Evolutionary conservation across 495 filamentous ascomycete species (phyloP).

Genomic region (Aeminium ludgeri): DNA sequence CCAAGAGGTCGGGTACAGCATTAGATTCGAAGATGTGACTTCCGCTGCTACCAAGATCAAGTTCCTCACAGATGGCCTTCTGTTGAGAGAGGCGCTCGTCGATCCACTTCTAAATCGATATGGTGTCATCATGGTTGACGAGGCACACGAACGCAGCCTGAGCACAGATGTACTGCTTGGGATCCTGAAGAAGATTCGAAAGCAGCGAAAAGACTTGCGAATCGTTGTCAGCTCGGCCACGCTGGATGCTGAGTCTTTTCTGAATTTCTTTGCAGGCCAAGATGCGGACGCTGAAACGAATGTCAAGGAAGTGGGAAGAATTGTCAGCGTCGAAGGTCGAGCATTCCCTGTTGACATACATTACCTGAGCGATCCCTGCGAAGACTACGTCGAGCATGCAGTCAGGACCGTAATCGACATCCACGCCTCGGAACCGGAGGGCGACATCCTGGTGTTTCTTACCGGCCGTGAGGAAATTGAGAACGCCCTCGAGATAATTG

Average conservation of each 20-base stretch:
- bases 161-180: constrained; percentile 89
- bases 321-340: constrained; percentile 79
- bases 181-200: constrained; percentile 84
- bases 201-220: constrained; percentile 62
- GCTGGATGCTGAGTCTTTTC: constrained; percentile 76
- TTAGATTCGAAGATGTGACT: constrained; percentile 92
- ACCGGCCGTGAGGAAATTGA: constrained; percentile 30
- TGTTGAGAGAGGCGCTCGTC: constrained; percentile 84
- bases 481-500: constrained; percentile 20
- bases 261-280: constrained; percentile 55
- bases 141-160: constrained; percentile 90
- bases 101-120: constrained; percentile 87
- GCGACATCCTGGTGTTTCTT: constrained; percentile 57
- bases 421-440: constrained; percentile 66
- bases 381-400: constrained; percentile 78
- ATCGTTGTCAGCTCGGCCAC: constrained; percentile 93
- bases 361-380: constrained; percentile 61
- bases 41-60: constrained; percentile 79
- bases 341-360: constrained; percentile 85
- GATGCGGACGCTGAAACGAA: constrained; percentile 28
- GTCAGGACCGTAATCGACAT: constrained; percentile 87
- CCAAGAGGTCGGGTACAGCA: constrained; percentile 81
- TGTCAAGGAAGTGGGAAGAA: constrained; percentile 36
- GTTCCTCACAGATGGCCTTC: constrained; percentile 87
- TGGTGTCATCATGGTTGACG: constrained; percentile 96